Base-by-base conservation (phyloP, 2,329 filamentous ascomycete genomes). In the Zalaria obscura region DNA sequence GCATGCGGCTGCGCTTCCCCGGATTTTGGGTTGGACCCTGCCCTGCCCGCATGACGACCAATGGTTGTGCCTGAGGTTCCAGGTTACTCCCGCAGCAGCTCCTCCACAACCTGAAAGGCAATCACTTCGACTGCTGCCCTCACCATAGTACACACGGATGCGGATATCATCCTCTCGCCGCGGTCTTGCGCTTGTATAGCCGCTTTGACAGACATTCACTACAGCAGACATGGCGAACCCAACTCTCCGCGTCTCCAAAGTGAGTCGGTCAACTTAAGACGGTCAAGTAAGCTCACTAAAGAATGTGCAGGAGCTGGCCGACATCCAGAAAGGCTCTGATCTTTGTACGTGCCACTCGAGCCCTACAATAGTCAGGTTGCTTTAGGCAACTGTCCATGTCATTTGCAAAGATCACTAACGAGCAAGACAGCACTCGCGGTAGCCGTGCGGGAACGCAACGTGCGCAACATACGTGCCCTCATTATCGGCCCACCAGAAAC, bases 401-500 rank as follows among this genome's bases (percentile, higher is more conserved):
- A 18, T 18, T 18, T 2, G 18, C 18, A 18, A 18, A 18, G 18
- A 18, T 18, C 18, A 18, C 18, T 18, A 18, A 18, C 18, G 18
- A 18, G 18, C 18, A 18, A 18, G 18, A 18, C 18, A 88, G 85
- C 88, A 27, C 74, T 96, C 48, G 85, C 85, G 7, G 87, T 95
- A 38, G 83, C 84, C 43, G 93, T 83, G 57, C 74, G 83, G 40
- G 91, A 96, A 62, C 73, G 78, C 51, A 87, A 98, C 60, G 84
- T 96, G 46, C 82, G 88, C 42, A 82, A 85, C 57, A 80, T 96
- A 39, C 82, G 78, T 57, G 86, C 88, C 38, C 63, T 96, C 48
- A 89, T 96, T 53, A 77, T 96, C 50, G 91, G 91, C 0, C 89
- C 91, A 25, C 86, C 89, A 49, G 88, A 91, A 52, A 93, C 88